Evolutionary conservation across 441 rosid genomes (phyloP), one percentile per base, ranked within the genome.

Genomic region (Arabidopsis lyrata): DNA sequence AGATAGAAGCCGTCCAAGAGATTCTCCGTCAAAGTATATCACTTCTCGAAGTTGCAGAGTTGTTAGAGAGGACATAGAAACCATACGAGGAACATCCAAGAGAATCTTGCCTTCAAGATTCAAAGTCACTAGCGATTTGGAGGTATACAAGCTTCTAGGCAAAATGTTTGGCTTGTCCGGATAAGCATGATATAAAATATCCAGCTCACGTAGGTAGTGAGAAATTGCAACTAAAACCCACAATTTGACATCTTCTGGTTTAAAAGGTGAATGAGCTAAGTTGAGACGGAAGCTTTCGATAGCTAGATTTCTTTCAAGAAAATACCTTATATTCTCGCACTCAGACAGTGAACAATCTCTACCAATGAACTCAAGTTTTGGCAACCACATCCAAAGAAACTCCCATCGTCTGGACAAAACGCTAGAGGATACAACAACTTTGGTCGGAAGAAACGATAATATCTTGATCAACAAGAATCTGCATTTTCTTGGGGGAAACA

Each of bases 61-160:
- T 62, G 62, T 62, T 13, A 72, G 9, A 31, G 27, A 72, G 1
- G 63, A 12, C n/a, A 72, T 52, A 62, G 24, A 4, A 54, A 72
- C 70, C 48, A 14, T 72, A 31, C 38, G 48, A 54, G 63, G 76
- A 42, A 72, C 56, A 63, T 72, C 63, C 63, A 72, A 42, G 8
- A 31, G 9, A 39, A 63, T 31, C 0, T 9, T 0, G 1, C 49
- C 49, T 0, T 1, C 6, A 15, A 64, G 70, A 44, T 64, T 72
- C 56, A 72, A 54, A 14, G 6, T 34, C 29, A 54, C 70, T 22
- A 22, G 24, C 24, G 24, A 42, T 32, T 44, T 72, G 38, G 48
- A 54, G 5, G 41, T 14, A 50, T 44, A 56, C 58, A 45, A 73
- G 34, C 58, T 64, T 36, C 32, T 64, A 6, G 65, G 77, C 36